Evolutionary conservation across 768 basidiomycete genomes (phyloP).

Genomic region (Chlorophyllum brunneum): DNA sequence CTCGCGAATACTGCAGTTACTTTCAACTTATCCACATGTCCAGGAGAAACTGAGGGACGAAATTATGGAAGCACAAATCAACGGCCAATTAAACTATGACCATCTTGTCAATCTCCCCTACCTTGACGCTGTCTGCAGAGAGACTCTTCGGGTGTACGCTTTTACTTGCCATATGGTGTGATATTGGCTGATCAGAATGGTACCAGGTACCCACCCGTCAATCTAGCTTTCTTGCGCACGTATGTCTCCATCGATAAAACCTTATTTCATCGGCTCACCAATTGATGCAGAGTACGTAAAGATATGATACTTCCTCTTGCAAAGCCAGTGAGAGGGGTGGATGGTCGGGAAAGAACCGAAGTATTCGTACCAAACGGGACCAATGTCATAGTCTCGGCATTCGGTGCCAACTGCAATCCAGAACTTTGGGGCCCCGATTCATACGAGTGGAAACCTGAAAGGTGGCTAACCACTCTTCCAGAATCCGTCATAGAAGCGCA

Average conservation of each 20-base stretch:
- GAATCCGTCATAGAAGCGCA: slow-evolving; percentile 20
- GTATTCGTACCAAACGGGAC: slow-evolving; percentile 24
- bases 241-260: slow-evolving; percentile 1
- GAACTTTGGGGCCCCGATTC: slow-evolving; percentile 34
- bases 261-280: slow-evolving; percentile 2
- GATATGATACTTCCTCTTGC: slow-evolving; percentile 27
- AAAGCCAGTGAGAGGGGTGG: slow-evolving; percentile 24
- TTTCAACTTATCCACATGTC: slow-evolving; percentile 24
- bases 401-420: slow-evolving; percentile 27
- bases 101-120: slow-evolving; percentile 26
- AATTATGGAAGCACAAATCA: slow-evolving; percentile 22
- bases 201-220: slow-evolving; percentile 13
- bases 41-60: slow-evolving; percentile 29
- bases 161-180: neutral
- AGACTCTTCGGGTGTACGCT: slow-evolving; percentile 27
- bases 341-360: slow-evolving; percentile 24
- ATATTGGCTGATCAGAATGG: neutral
- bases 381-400: slow-evolving; percentile 22
- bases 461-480: slow-evolving; percentile 35
- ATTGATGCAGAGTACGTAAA: slow-evolving; percentile 16
- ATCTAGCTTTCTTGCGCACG: slow-evolving; percentile 14
- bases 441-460: slow-evolving; percentile 33
- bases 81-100: slow-evolving; percentile 26
- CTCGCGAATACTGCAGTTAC: slow-evolving; percentile 22
- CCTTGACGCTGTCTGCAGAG: slow-evolving; percentile 31